Percentiles rank a stretch among this genome's conserved stretches.
Conservation (phyloP, 148 eudicot genomes). For the Mesembryanthemum crystallinum region DNA sequence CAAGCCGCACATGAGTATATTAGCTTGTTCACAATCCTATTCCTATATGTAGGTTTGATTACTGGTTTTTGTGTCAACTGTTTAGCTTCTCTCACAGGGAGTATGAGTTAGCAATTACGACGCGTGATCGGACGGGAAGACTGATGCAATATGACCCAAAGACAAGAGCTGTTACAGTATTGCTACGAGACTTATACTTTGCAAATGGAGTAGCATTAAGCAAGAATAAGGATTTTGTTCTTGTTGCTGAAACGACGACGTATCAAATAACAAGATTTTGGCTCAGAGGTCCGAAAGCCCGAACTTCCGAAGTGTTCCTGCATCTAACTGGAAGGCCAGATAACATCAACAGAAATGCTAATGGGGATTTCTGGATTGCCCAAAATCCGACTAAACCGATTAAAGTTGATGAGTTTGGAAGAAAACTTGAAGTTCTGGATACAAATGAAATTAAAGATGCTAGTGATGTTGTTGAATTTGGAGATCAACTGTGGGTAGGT, state of each 20-base stretch:
- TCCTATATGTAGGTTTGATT: no score
- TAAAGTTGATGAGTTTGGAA: constrained; percentile 20
- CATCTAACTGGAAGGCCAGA: constrained; percentile 16
- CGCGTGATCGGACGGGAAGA: constrained; percentile 22
- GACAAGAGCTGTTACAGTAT: constrained; percentile 17
- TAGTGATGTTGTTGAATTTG: constrained; percentile 17
- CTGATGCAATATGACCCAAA: constrained; percentile 25
- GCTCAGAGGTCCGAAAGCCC: constrained; percentile 24
- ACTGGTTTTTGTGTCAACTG: no score
- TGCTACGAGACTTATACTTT: constrained; percentile 20
- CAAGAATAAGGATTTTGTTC: constrained; percentile 20
- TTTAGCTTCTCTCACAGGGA: constrained; percentile 20
- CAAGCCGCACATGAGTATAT: no score
- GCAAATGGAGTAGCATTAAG: constrained; percentile 31
- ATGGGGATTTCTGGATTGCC: constrained; percentile 34
- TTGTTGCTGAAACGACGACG: constrained; percentile 25
- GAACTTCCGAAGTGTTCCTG: constrained; percentile 22
- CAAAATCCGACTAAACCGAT: constrained; percentile 11
- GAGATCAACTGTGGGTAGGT: constrained; percentile 14
- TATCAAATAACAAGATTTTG: constrained; percentile 24
- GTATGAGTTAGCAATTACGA: not conserved
- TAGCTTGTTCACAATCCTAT: no score
- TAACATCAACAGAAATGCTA: constrained; percentile 21
- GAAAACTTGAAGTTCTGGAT: constrained; percentile 11
- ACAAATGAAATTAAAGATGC: not conserved